Evolutionary conservation across 2,329 filamentous ascomycete species (phyloP).

Genomic region (Phaeomoniella chlamydospora): DNA sequence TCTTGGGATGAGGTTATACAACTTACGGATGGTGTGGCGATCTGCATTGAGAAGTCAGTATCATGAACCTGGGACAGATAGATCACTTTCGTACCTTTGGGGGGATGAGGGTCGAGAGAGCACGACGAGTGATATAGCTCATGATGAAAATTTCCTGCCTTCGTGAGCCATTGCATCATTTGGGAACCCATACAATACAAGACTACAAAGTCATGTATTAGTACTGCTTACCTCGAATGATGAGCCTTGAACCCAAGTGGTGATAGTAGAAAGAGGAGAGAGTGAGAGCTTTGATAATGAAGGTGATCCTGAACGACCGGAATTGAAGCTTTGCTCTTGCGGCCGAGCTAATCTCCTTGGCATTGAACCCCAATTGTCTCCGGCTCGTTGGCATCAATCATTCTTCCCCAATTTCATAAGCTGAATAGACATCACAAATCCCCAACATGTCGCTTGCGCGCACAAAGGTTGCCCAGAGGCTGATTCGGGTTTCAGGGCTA

Average conservation of each 20-base stretch:
- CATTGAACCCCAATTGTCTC: neutral
- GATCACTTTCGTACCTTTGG: constrained; percentile 66
- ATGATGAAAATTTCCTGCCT: constrained; percentile 45
- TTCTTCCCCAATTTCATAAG: neutral
- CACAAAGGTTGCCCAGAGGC: neutral
- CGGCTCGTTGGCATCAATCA: neutral
- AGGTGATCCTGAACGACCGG: neutral
- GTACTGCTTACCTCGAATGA: no score
- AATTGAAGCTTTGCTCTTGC: neutral
- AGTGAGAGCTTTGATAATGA: neutral
- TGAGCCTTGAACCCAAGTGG: neutral
- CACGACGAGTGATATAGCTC: constrained; percentile 83
- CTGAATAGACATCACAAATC: neutral
- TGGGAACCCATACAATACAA: no score
- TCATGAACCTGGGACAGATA: constrained; percentile 1
- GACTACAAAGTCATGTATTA: no score
- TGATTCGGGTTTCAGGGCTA: neutral
- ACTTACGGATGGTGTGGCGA: neutral
- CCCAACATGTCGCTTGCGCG: neutral
- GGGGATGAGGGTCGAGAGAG: constrained; percentile 95
- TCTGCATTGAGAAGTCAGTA: neutral
- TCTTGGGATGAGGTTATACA: constrained; percentile 23
- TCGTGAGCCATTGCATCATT: no score
- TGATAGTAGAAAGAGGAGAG: neutral
- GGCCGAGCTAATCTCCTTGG: neutral